These are phyloP conservation scores for Athelia psychrophila DNA, from an alignment of 1,284 basidiomycete species.

Conservation along the genomic window DNA sequence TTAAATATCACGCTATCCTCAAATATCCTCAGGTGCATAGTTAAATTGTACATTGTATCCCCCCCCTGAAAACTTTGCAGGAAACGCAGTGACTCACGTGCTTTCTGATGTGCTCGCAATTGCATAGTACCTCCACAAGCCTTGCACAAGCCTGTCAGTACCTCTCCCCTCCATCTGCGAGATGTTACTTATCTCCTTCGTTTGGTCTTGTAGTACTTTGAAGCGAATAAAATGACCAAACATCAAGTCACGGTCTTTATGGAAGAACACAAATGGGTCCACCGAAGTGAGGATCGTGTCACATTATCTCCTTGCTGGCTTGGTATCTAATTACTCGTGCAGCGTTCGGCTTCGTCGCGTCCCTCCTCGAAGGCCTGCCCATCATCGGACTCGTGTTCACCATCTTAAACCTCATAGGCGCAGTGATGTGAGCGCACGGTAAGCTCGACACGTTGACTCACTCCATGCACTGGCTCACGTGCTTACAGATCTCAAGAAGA, in stretches of 20 bases:
- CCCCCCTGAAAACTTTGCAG: no score
- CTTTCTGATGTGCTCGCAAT: constrained; percentile 69
- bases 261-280: constrained; percentile 86
- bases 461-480: background rate
- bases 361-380: constrained; percentile 75
- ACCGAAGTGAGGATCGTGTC: constrained; percentile 55
- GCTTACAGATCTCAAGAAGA: constrained; percentile 67
- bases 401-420: constrained; percentile 82
- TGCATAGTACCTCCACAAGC: constrained; percentile 34
- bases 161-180: background rate
- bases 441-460: constrained; percentile 16
- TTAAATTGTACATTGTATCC: no score
- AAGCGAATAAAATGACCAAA: constrained; percentile 74
- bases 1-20: no score
- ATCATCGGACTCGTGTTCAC: constrained; percentile 78
- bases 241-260: constrained; percentile 71
- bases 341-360: constrained; percentile 83
- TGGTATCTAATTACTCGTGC: background rate
- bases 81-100: no score
- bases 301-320: background rate
- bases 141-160: background rate
- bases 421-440: constrained; percentile 93
- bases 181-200: background rate
- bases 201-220: constrained; percentile 64
- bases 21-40: no score